Base-by-base conservation (phyloP, 306 rosid species). In the Crataegus laevigata region DNA sequence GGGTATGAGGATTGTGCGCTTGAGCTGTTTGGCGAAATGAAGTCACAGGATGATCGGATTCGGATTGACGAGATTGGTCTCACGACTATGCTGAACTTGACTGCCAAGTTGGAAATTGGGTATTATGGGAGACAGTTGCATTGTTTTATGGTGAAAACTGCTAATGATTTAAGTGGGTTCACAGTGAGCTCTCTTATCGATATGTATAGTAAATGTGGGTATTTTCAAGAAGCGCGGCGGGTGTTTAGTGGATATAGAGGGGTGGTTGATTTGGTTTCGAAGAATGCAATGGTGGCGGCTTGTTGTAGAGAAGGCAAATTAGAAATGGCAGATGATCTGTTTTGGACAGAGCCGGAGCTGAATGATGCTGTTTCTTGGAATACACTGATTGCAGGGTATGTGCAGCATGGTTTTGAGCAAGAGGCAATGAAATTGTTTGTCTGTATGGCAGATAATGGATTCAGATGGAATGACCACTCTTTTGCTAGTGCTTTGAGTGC, bases 261-360 rank as follows among this genome's bases (percentile, higher is more conserved):
- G 80, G 74, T 38, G 47, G 78, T 84, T 70, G 91, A 88, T 79
- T 74, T 77, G 62, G 91, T 92, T 77, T 80, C 91, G 1, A 90
- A 85, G 86, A 92, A 90, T 85, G 97, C 90, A 70, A 85, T 87
- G 90, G 83, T 88, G 78, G 97, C 91, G 3, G 90, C 91, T 82
- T 92, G 87, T 86, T 92, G 88, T 64, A 88, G 96, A 86, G 93
- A 87, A 77, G 86, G 89, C 40, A 77, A 84, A 69, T 77, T 90
- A 87, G 87, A 80, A 57, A 79, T 87, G 89, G 96, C 93, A 74
- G 58, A 78, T 57, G 63, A 84, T 81, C 59, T 92, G 17, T 92
- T 92, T 78, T 69, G 77, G 84, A 77, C 68, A 75, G 74, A 85
- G 32, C 65, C 81, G 0, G 88, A 88, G 69, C 47, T 69, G 24